These are phyloP conservation scores for Clarireedia monteithiana DNA, from an alignment of 2,329 filamentous ascomycete genomes.

Conservation along the genomic window DNA sequence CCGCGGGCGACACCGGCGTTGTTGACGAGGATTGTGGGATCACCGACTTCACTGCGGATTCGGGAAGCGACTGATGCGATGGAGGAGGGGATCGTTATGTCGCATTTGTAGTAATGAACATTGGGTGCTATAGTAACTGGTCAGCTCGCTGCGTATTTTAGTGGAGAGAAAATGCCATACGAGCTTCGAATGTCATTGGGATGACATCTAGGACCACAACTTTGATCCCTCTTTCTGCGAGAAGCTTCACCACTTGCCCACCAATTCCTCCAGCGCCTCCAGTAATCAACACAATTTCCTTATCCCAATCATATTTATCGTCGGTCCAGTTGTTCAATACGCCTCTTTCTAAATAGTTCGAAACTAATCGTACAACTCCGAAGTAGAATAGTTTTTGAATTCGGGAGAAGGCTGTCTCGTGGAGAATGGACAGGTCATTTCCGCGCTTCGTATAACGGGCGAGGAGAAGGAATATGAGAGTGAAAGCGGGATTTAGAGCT, in stretches of 20 bases:
- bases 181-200: slow-evolving; percentile 44
- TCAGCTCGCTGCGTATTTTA: not conserved
- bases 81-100: slow-evolving; percentile 52
- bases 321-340: slow-evolving; percentile 41
- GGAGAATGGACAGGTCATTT: slow-evolving; percentile 43
- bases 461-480: slow-evolving; percentile 55
- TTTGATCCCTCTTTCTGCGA: slow-evolving; percentile 57
- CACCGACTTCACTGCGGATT: slow-evolving; percentile 49
- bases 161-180: slow-evolving; percentile 29
- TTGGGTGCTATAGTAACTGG: slow-evolving; percentile 34
- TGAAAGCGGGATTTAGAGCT: slow-evolving; percentile 54
- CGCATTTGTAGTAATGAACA: slow-evolving; percentile 62
- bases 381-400: slow-evolving; percentile 47
- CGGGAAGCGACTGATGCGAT: slow-evolving; percentile 44
- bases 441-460: slow-evolving; percentile 57
- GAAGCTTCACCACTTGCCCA: slow-evolving; percentile 51
- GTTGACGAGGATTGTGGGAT: slow-evolving; percentile 65
- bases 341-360: slow-evolving; percentile 42
- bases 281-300: slow-evolving; percentile 66
- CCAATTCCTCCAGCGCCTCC: slow-evolving; percentile 72
- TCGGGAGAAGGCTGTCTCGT: slow-evolving; percentile 42
- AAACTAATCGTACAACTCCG: slow-evolving; percentile 41
- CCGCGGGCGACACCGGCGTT: slow-evolving; percentile 60
- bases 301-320: slow-evolving; percentile 55
- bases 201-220: slow-evolving; percentile 68